Conservation (phyloP, 495 filamentous ascomycete genomes). For the Penicillium pancosmium region DNA sequence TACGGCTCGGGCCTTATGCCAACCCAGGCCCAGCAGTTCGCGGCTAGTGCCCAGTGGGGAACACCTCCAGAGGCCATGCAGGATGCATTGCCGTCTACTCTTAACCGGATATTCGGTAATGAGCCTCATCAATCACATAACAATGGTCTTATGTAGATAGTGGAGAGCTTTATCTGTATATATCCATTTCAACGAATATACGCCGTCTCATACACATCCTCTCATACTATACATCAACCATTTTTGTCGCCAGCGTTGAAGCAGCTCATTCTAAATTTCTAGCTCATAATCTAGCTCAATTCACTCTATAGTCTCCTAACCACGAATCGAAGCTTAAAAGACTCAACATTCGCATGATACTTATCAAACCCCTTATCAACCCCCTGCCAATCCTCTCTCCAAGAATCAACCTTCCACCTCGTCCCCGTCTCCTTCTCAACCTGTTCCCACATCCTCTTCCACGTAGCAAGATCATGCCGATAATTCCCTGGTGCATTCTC, state of each 20-base stretch:
- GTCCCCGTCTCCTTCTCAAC: slow-evolving; percentile 51
- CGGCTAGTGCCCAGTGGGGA: slow-evolving; percentile 17
- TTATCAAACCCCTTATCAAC: slow-evolving; percentile 13
- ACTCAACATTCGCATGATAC: slow-evolving; percentile 19
- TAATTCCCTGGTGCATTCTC: slow-evolving; percentile 28
- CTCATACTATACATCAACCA: no score
- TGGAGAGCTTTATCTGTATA: not conserved
- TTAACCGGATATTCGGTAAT: slow-evolving; percentile 31
- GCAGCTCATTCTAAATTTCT: no score
- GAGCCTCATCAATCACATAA: slow-evolving; percentile 7
- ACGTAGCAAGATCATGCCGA: slow-evolving; percentile 48
- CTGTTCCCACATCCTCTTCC: slow-evolving; percentile 53
- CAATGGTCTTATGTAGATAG: slow-evolving; percentile 10
- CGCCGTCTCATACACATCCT: not conserved
- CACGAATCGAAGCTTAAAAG: slow-evolving; percentile 25
- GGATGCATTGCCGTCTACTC: slow-evolving; percentile 22
- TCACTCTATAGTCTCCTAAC: slow-evolving; percentile 12
- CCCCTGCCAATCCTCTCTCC: slow-evolving; percentile 24
- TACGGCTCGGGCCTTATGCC: slow-evolving; percentile 18
- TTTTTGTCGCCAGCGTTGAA: no score
- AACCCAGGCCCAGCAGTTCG: slow-evolving; percentile 8
- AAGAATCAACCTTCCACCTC: slow-evolving; percentile 42
- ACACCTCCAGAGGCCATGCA: slow-evolving; percentile 4
- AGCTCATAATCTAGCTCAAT: no score
- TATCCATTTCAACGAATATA: not conserved